Base-by-base conservation (phyloP, 1,284 basidiomycete genomes). In the Peniophora sp. region DNA sequence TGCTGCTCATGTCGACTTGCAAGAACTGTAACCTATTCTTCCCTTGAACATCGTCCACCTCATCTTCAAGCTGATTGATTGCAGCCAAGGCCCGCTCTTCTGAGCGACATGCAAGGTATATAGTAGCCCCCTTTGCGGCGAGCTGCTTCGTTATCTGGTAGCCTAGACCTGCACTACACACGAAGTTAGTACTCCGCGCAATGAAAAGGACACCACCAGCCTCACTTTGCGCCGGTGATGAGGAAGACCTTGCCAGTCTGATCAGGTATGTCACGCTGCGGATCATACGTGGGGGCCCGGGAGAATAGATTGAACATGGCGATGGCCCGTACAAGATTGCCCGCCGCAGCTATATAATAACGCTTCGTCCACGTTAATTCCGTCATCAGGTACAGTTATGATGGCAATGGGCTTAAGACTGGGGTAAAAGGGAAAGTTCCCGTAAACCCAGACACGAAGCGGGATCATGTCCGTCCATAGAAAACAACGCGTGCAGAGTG, bases 201-300 rank as follows among this genome's bases (percentile, higher is more conserved):
- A 36, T 27, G 64, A 41, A 41, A 6, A 15, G n/a, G 8, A 41
- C 15, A 8, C 8, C 15, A n/a, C 5, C 6, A 17, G 37, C 5
- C 37, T 5, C 15, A 41, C 37, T 41, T 17, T n/a, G 37, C 15
- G 6, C 37, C 37, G n/a, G 37, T 41, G 37, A 41, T 41, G 15
- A 41, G 18, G 18, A 41, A n/a, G n/a, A 41, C 37, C 15, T 41
- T 41, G 15, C 37, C 37, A 41, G 37, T 41, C 37, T 41, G 37
- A 20, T 41, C 37, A 20, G 37, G 37, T n/a, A 41, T 41, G 37
- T 41, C 37, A 41, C 37, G 37, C 6, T n/a, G 8, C n/a, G 37
- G 37, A 41, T n/a, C 15, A 15, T 41, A 41, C n/a, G 34, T n/a
- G 34, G n/a, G n/a, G 27, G 27, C 5, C 27, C 6, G 27, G 27